These are phyloP conservation scores for Colletotrichum cuscutae DNA, from an alignment of 2,329 filamentous ascomycete genomes.

Conservation along the genomic window DNA sequence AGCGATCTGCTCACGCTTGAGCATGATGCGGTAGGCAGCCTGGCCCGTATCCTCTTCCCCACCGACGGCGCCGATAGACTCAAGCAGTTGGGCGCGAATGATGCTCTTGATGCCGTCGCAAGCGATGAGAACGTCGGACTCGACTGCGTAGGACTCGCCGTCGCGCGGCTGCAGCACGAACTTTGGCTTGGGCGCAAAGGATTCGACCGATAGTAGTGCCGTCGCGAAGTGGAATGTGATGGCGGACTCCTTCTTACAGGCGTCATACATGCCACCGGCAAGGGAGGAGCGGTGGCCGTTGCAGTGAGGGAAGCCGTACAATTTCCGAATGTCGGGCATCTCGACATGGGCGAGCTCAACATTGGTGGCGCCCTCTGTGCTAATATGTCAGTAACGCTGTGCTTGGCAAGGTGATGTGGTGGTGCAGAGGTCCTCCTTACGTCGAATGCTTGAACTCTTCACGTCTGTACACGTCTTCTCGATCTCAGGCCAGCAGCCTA, in stretches of 20 bases:
- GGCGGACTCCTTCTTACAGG: slow-evolving; percentile 69
- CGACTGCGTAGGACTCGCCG: slow-evolving; percentile 62
- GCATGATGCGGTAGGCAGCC: slow-evolving; percentile 83
- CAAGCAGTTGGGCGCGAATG: slow-evolving; percentile 64
- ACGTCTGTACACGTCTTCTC: slow-evolving; percentile 77
- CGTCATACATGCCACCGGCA: slow-evolving; percentile 75
- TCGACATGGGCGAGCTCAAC: slow-evolving; percentile 77
- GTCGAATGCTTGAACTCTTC: slow-evolving; percentile 76
- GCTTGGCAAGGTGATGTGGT: not conserved
- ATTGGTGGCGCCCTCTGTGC: slow-evolving; percentile 72
- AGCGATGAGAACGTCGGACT: slow-evolving; percentile 63
- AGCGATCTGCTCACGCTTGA: slow-evolving; percentile 74
- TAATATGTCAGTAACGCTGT: slow-evolving; percentile 6
- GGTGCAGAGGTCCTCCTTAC: slow-evolving; percentile 49
- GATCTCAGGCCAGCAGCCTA: slow-evolving; percentile 80
- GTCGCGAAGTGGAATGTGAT: slow-evolving; percentile 78
- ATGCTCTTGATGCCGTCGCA: slow-evolving; percentile 67
- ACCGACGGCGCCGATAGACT: slow-evolving; percentile 59
- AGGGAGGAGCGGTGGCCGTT: slow-evolving; percentile 81
- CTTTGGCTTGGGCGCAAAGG: slow-evolving; percentile 67
- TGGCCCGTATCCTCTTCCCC: slow-evolving; percentile 77
- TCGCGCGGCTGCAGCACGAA: slow-evolving; percentile 70
- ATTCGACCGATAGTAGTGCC: slow-evolving; percentile 63
- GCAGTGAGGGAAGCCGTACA: slow-evolving; percentile 82
- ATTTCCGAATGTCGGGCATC: slow-evolving; percentile 72